phyloP scores from a whole-genome alignment of 768 basidiomycete genomes.

The Trichaptum fuscoviolaceum region DNA sequence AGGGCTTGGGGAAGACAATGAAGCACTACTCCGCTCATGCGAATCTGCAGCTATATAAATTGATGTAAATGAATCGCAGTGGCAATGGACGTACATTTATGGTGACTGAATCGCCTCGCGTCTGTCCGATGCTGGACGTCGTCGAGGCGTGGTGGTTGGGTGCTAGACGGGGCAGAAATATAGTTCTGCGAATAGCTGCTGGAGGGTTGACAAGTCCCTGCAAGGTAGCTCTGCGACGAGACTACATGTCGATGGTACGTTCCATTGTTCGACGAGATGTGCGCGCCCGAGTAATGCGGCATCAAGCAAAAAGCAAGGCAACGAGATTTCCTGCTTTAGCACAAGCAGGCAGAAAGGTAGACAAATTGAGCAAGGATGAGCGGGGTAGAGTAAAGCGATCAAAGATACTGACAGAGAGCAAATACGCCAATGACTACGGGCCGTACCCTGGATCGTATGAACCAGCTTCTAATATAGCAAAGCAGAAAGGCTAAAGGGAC shows the following conservation, averaged over 20 bases:
- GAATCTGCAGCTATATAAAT: background rate
- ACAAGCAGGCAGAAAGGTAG: background rate
- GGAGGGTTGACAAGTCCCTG: background rate
- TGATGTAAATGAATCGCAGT: background rate
- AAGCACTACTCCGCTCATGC: background rate
- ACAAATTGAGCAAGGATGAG: background rate
- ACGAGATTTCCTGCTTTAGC: background rate
- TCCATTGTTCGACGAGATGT: background rate
- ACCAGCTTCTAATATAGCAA: background rate
- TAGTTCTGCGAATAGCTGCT: background rate
- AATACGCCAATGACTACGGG: background rate
- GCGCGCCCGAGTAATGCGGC: background rate
- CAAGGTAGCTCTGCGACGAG: background rate
- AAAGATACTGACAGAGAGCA: background rate
- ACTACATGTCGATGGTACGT: background rate
- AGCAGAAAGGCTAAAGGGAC: background rate
- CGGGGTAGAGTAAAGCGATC: background rate
- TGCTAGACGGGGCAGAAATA: background rate
- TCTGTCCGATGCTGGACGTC: background rate
- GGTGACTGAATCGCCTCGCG: background rate
- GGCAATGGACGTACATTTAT: background rate
- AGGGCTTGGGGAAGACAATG: background rate
- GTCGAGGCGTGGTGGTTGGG: background rate
- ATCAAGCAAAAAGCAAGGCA: background rate
- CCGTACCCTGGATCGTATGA: too few relatives aligned